Percentiles rank a stretch among this genome's conserved stretches.
These are phyloP conservation scores for Spergularia azorica DNA, from an alignment of 179 eudicot genomes.

Conservation along the genomic window DNA sequence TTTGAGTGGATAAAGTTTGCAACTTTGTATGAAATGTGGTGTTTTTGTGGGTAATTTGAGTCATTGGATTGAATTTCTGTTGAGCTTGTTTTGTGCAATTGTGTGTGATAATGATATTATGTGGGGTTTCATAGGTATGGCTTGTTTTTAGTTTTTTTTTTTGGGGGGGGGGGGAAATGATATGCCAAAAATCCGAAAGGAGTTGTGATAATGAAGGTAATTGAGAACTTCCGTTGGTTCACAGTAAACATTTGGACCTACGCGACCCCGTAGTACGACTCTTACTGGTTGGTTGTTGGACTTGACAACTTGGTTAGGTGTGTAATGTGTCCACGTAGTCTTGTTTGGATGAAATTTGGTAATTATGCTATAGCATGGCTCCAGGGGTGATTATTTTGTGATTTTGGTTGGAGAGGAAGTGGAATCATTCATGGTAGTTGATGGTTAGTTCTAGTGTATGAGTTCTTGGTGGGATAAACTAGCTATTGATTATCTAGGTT, in stretches of 20 bases:
- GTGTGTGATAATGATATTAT: too few relatives aligned
- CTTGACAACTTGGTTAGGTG: background rate
- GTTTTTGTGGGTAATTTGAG: background rate
- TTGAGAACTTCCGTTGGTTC: background rate
- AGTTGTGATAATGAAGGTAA: background rate
- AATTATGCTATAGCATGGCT: background rate
- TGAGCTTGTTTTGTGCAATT: too few relatives aligned
- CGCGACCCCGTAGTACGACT: background rate
- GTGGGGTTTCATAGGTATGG: background rate
- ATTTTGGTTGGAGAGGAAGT: background rate
- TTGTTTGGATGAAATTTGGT: background rate
- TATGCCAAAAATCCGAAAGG: background rate
- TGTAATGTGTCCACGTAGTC: background rate
- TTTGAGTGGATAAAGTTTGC: background rate
- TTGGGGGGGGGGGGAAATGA: background rate
- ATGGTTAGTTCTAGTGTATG: slow-evolving; percentile 10
- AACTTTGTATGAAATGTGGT: background rate
- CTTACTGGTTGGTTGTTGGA: background rate
- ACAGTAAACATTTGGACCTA: background rate
- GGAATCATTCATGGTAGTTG: slow-evolving; percentile 16
- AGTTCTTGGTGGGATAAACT: background rate
- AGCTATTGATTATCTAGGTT: slow-evolving; percentile 6
- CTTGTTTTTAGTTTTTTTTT: background rate
- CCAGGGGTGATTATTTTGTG: background rate
- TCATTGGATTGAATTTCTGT: background rate